phyloP scores from a whole-genome alignment of 805 yeast genomes.

The Saturnispora besseyi region DNA sequence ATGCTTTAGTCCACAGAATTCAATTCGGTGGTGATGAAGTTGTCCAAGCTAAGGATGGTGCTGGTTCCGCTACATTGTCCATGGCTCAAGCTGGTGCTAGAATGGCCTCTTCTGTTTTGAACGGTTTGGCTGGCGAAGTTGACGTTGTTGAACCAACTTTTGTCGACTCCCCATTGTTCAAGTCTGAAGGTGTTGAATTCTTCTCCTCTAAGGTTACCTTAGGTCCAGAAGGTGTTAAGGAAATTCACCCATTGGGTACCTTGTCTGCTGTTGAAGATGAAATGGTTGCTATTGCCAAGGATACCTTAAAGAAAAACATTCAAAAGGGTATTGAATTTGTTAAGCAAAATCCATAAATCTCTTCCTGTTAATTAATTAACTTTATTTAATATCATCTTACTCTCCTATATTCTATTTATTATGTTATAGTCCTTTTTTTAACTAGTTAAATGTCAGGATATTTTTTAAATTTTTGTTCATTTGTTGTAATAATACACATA shows the following conservation, averaged over 20 bases:
- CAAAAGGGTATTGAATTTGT: conserved; percentile 89
- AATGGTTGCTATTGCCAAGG: conserved; percentile 75
- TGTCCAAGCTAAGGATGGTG: conserved; percentile 89
- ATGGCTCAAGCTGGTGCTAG: conserved; percentile 90
- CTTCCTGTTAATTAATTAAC: neutral
- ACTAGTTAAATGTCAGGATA: neutral
- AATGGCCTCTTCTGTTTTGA: conserved; percentile 58
- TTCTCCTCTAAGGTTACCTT: conserved; percentile 92
- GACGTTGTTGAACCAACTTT: conserved; percentile 45
- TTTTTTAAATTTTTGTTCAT: neutral
- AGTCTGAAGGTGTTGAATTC: conserved; percentile 88
- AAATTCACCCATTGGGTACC: conserved; percentile 70
- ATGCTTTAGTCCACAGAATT: conserved; percentile 69
- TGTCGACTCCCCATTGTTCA: conserved; percentile 71
- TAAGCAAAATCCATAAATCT: conserved; percentile 50
- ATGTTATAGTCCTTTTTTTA: neutral
- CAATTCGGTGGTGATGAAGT: conserved; percentile 91
- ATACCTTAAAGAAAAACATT: conserved; percentile 84
- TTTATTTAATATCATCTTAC: conserved; percentile 2
- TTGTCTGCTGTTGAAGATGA: conserved; percentile 74
- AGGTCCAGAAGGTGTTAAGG: conserved; percentile 83
- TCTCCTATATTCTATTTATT: conserved; percentile 2
- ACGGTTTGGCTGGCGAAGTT: conserved; percentile 40
- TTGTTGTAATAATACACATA: neutral
- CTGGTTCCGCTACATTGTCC: conserved; percentile 89